A percentile compares a stretch with the other conserved stretches of the same genome.
Evolutionary conservation across 2,329 filamentous ascomycete species (phyloP).

Genomic region (Thelonectria olida): DNA sequence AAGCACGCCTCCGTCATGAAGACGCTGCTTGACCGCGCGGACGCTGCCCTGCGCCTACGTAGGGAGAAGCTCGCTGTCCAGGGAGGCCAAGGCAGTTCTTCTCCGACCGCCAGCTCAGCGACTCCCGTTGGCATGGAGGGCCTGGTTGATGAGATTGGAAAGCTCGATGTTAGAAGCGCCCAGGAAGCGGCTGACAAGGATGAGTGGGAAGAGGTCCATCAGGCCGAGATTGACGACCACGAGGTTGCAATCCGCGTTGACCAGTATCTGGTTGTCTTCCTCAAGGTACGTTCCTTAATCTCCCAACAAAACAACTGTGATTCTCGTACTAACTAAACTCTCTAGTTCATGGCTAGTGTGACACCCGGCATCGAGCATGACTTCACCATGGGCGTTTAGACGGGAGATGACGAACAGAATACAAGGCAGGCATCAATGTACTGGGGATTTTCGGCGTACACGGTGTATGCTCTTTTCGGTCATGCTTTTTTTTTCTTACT

Average conservation of each 20-base stretch:
- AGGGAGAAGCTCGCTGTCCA: constrained; percentile 79
- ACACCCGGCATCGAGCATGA: constrained; percentile 98
- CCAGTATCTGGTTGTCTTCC: constrained; percentile 86
- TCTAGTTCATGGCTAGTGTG: constrained; percentile 81
- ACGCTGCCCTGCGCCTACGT: constrained; percentile 89
- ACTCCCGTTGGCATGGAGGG: constrained; percentile 75
- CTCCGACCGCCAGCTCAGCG: constrained; percentile 47
- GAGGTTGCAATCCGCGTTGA: constrained; percentile 88
- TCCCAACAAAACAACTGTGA: neutral
- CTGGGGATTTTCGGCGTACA: constrained; percentile 29
- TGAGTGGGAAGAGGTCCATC: constrained; percentile 73
- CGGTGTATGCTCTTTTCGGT: constrained; percentile 30
- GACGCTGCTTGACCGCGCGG: constrained; percentile 91
- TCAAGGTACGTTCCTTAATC: constrained; percentile 69
- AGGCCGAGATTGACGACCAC: constrained; percentile 69
- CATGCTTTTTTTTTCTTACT: neutral
- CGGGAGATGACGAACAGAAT: constrained; percentile 1
- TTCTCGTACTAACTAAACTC: constrained; percentile 8
- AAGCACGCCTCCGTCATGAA: constrained; percentile 99
- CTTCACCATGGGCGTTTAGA: constrained; percentile 52
- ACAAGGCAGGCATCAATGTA: constrained; percentile 6
- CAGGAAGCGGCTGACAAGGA: constrained; percentile 63
- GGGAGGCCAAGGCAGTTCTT: too few relatives aligned
- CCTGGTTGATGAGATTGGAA: constrained; percentile 81
- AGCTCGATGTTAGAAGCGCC: constrained; percentile 65